Percentiles rank a stretch among this genome's conserved stretches.
Evolutionary conservation across 1,284 basidiomycete genomes (phyloP).

Genomic region (Apiotrichum gamsii): DNA sequence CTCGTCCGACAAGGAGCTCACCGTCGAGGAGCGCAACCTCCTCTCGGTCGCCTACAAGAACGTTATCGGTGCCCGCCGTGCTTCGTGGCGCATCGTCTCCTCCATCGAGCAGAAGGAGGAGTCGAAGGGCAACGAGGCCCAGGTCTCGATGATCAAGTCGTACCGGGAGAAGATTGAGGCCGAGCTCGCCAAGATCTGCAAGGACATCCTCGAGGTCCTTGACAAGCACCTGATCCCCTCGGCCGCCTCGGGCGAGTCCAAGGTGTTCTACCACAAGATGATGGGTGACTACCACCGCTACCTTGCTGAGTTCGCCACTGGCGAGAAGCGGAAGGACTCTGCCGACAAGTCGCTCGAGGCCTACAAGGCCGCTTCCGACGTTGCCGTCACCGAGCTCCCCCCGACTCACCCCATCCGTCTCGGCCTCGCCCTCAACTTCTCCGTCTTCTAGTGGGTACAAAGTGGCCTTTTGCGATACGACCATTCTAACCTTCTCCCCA

Average conservation of each 20-base stretch:
- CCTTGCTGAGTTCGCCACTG: slow-evolving; percentile 98
- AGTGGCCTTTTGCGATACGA: background rate
- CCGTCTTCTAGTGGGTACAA: slow-evolving; percentile 74
- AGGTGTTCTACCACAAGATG: slow-evolving; percentile 99
- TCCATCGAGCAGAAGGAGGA: slow-evolving; percentile 99
- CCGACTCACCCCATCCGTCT: slow-evolving; percentile 99
- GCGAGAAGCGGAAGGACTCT: slow-evolving; percentile 96
- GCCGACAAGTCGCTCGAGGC: slow-evolving; percentile 98
- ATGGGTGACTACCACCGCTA: slow-evolving; percentile 99
- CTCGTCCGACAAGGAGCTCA: slow-evolving; percentile 94
- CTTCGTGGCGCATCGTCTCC: slow-evolving; percentile 98
- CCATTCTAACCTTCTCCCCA: slow-evolving; percentile 13
- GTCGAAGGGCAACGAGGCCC: slow-evolving; percentile 96
- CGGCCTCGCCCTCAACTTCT: slow-evolving; percentile 98
- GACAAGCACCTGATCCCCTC: slow-evolving; percentile 99
- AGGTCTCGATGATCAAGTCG: slow-evolving; percentile 97
- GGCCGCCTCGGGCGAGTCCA: slow-evolving; percentile 94
- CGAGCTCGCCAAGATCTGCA: slow-evolving; percentile 98
- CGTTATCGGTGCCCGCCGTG: slow-evolving; percentile 97
- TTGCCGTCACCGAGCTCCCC: slow-evolving; percentile 94
- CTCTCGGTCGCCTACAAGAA: slow-evolving; percentile 99
- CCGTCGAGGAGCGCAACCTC: slow-evolving; percentile 98
- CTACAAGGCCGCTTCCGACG: slow-evolving; percentile 98
- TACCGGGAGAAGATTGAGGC: slow-evolving; percentile 98
- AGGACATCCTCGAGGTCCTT: slow-evolving; percentile 97